Conservation (phyloP, 1,139 yeast species). For the Suhomyces bribrorum region DNA sequence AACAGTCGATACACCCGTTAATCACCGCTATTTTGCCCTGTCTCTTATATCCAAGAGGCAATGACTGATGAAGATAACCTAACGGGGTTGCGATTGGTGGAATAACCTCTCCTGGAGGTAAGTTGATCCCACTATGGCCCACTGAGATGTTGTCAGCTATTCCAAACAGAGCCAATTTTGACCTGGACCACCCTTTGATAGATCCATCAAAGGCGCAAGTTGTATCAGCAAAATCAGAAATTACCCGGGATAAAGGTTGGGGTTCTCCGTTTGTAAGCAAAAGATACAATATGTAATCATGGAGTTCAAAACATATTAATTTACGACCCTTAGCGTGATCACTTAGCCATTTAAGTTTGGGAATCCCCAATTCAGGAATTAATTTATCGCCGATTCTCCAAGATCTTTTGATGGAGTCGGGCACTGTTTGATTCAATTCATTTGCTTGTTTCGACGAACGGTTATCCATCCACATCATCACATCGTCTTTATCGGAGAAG, state of each 20-base stretch:
- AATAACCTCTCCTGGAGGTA: conserved; percentile 1
- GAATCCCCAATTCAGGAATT: conserved; percentile 58
- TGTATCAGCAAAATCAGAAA: conserved; percentile 3
- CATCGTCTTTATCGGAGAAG: conserved; percentile 30
- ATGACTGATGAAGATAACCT: conserved; percentile 16
- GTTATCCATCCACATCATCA: conserved; percentile 64
- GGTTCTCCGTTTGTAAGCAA: conserved; percentile 31
- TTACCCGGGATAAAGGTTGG: conserved; percentile 16
- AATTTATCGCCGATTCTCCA: conserved; percentile 45
- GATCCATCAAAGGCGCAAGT: conserved; percentile 53
- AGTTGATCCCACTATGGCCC: conserved; percentile 8
- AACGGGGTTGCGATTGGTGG: conserved; percentile 23
- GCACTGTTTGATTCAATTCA: conserved; percentile 27
- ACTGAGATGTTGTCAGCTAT: conserved; percentile 16
- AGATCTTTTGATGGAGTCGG: neutral
- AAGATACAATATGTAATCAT: conserved; percentile 49
- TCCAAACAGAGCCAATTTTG: conserved; percentile 19
- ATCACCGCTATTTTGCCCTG: conserved; percentile 29
- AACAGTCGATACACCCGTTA: conserved; percentile 59
- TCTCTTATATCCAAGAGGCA: conserved; percentile 4
- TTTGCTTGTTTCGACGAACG: conserved; percentile 36
- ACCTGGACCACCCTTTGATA: conserved; percentile 52
- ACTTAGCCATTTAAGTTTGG: conserved; percentile 47
- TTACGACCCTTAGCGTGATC: conserved; percentile 19
- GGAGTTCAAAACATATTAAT: conserved; percentile 51